Conservation (phyloP, 2,329 filamentous ascomycete species). For the Periconia macrospinosa region DNA sequence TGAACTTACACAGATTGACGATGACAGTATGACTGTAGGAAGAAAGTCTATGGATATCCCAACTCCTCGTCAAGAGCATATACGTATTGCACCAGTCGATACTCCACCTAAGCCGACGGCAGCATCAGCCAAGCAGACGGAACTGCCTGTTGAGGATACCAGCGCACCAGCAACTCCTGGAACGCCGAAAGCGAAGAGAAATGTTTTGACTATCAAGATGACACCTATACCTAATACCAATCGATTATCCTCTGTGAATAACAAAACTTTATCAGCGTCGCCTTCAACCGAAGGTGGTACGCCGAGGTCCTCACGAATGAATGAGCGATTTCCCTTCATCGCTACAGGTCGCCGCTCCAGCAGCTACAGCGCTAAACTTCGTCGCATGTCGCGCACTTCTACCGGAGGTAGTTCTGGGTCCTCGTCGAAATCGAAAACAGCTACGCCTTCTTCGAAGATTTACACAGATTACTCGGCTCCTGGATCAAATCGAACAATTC, state of each 20-base stretch:
- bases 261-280: slow-evolving; percentile 8
- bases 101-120: background rate
- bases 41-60: slow-evolving; percentile 10
- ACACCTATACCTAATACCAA: background rate
- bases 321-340: slow-evolving; percentile 49
- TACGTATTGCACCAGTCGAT: background rate
- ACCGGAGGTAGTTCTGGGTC: slow-evolving; percentile 15
- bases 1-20: slow-evolving; percentile 31
- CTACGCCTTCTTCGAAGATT: slow-evolving; percentile 14
- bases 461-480: slow-evolving; percentile 25
- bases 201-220: background rate
- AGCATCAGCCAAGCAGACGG: background rate
- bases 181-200: background rate
- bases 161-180: background rate
- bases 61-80: slow-evolving; percentile 3
- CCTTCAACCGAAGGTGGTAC: slow-evolving; percentile 13
- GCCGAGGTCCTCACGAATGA: slow-evolving; percentile 44
- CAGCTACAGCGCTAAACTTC: slow-evolving; percentile 25
- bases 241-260: background rate
- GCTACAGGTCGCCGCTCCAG: slow-evolving; percentile 35
- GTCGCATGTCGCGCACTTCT: slow-evolving; percentile 16
- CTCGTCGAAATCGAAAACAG: slow-evolving; percentile 16
- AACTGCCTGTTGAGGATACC: background rate
- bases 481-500: slow-evolving; percentile 3
- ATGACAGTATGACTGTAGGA: slow-evolving; percentile 25